Conservation (phyloP, 495 filamentous ascomycete species). For the Niebla homalea region DNA sequence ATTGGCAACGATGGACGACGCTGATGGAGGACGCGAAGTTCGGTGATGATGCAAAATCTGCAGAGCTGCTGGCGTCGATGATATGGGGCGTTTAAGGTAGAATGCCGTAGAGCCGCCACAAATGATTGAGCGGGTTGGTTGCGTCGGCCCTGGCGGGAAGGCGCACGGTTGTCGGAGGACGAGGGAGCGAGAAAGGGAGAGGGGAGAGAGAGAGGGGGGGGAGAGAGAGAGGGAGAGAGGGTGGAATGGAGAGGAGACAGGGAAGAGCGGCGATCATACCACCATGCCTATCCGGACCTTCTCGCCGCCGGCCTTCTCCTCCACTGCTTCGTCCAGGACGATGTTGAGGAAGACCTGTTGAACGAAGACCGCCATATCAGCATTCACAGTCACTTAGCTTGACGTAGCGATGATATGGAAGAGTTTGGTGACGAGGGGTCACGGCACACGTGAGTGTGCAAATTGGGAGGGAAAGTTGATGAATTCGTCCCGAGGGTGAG, state of each 20-base stretch:
- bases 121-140: too few species aligned
- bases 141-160: background rate
- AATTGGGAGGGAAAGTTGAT: too few species aligned
- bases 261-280: constrained; percentile 47
- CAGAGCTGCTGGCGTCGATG: too few species aligned
- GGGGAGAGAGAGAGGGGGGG: background rate
- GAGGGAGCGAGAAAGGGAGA: too few species aligned
- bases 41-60: too few species aligned
- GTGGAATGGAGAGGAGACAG: too few species aligned
- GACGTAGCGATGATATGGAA: background rate
- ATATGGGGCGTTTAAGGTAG: background rate
- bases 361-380: background rate
- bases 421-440: background rate
- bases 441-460: too few species aligned
- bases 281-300: constrained; percentile 88
- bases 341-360: constrained; percentile 92
- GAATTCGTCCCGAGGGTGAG: too few species aligned
- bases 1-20: too few species aligned
- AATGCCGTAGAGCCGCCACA: too few species aligned
- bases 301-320: constrained; percentile 85
- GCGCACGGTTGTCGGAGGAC: background rate
- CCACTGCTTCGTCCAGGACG: constrained; percentile 93
- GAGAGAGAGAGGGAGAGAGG: background rate
- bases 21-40: too few species aligned
- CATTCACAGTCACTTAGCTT: too few species aligned